These are phyloP conservation scores for Phaeoacremonium minimum DNA, from an alignment of 2,329 filamentous ascomycete genomes.

Conservation along the genomic window DNA sequence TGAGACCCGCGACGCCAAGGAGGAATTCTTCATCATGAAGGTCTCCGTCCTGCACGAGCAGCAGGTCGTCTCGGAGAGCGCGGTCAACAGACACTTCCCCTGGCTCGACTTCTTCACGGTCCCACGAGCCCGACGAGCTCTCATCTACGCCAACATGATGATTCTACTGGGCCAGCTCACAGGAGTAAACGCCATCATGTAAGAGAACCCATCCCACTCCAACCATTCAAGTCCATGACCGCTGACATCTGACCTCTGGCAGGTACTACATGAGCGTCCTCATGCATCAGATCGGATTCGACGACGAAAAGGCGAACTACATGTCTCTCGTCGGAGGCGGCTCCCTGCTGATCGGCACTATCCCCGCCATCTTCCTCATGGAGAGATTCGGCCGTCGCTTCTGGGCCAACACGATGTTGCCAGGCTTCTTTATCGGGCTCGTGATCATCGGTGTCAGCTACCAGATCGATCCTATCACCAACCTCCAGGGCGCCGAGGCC, in stretches of 20 bases:
- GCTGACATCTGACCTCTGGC: too few species aligned
- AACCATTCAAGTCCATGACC: too few species aligned
- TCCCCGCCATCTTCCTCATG: conserved; percentile 67
- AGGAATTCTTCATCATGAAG: conserved; percentile 72
- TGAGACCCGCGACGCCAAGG: conserved; percentile 49
- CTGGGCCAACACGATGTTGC: conserved; percentile 70
- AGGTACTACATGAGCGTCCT: conserved; percentile 70
- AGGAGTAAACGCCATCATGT: conserved; percentile 65
- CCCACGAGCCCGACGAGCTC: conserved; percentile 59
- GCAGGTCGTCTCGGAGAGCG: conserved; percentile 42
- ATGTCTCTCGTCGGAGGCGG: conserved; percentile 73
- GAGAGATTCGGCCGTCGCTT: conserved; percentile 68
- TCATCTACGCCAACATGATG: conserved; percentile 67
- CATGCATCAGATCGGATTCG: conserved; percentile 65
- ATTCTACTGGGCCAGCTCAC: conserved; percentile 67
- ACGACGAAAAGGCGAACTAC: conserved; percentile 59
- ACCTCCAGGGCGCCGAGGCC: conserved; percentile 46
- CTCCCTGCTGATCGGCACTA: conserved; percentile 61
- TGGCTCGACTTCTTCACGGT: conserved; percentile 74
- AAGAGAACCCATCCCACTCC: too few species aligned
- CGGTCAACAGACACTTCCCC: conserved; percentile 52
- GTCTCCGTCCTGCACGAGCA: conserved; percentile 55
- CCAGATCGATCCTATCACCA: conserved; percentile 42
- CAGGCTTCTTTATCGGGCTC: conserved; percentile 67
- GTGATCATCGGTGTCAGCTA: conserved; percentile 63